Percentiles rank a stretch among this genome's conserved stretches.
phyloP scores from a whole-genome alignment of 164 flowering plant species.

The Buxus sempervirens region DNA sequence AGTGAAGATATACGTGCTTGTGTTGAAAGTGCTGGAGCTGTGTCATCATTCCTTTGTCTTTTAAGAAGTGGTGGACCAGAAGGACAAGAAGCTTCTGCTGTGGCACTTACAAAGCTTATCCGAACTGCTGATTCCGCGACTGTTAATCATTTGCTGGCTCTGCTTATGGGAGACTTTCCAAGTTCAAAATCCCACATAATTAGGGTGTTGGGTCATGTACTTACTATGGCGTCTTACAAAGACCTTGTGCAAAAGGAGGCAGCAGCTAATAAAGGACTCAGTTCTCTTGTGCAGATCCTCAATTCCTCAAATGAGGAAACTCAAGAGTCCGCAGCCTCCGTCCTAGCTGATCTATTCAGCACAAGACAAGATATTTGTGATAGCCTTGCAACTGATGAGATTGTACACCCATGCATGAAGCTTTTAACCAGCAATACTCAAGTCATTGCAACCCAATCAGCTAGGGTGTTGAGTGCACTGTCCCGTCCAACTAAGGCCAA shows the following conservation, averaged over 20 bases:
- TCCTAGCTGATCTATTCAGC: constrained; percentile 75
- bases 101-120: constrained; percentile 70
- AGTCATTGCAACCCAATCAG: constrained; percentile 71
- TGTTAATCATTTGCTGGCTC: constrained; percentile 69
- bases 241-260: constrained; percentile 72
- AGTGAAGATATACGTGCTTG: constrained; percentile 93
- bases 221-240: constrained; percentile 53
- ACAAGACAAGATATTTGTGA: constrained; percentile 77
- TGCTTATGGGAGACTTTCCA: constrained; percentile 76
- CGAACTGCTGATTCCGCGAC: constrained; percentile 74
- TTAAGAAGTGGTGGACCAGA: constrained; percentile 70
- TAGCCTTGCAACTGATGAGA: constrained; percentile 84
- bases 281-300: constrained; percentile 76
- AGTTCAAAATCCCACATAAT: constrained; percentile 59
- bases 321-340: constrained; percentile 82
- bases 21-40: constrained; percentile 89
- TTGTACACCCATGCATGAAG: constrained; percentile 77
- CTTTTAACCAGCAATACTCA: constrained; percentile 82
- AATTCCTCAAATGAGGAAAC: constrained; percentile 77
- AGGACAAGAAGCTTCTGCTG: constrained; percentile 75
- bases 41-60: constrained; percentile 77
- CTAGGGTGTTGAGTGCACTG: constrained; percentile 81
- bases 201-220: constrained; percentile 81
- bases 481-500: constrained; percentile 64
- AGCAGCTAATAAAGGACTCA: constrained; percentile 70